A percentile compares a stretch with the other conserved stretches of the same genome.
Evolutionary conservation across 768 basidiomycete genomes (phyloP).

Genomic region (Phylloporus arenicola): DNA sequence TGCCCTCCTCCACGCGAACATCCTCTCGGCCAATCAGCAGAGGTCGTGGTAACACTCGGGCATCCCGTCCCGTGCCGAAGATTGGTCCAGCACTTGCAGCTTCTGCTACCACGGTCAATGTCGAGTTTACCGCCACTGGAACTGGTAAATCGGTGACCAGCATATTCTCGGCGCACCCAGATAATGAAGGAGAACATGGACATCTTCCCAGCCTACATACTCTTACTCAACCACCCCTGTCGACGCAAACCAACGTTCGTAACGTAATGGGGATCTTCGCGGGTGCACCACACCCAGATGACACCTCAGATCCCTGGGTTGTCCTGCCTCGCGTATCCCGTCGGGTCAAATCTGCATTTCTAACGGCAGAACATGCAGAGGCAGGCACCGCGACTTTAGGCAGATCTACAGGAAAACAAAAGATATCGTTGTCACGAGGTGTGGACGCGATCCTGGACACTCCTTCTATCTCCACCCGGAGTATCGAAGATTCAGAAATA

Average conservation of each 20-base stretch:
- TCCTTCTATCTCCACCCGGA: constrained; percentile 19
- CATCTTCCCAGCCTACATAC: constrained; percentile 11
- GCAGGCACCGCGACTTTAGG: constrained; percentile 11
- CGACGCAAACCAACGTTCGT: constrained; percentile 18
- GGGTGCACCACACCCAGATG: constrained; percentile 58
- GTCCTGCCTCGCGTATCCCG: constrained; percentile 46
- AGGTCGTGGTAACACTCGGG: constrained; percentile 17
- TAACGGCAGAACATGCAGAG: constrained; percentile 17
- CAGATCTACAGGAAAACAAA: constrained; percentile 17
- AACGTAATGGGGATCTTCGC: constrained; percentile 87
- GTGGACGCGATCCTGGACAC: constrained; percentile 78
- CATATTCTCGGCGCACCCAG: constrained; percentile 31
- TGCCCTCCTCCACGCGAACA: constrained; percentile 17
- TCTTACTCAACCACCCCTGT: constrained; percentile 7
- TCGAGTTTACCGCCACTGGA: constrained; percentile 83
- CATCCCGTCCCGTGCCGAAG: constrained; percentile 67
- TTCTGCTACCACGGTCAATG: constrained; percentile 88
- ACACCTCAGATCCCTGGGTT: constrained; percentile 64
- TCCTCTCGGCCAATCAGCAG: constrained; percentile 25
- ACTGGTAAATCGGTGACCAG: constrained; percentile 52
- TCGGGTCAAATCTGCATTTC: constrained; percentile 26
- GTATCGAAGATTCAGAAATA: constrained; percentile 36
- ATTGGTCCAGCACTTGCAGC: constrained; percentile 80
- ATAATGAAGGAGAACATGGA: constrained; percentile 12
- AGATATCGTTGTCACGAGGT: constrained; percentile 47